phyloP scores from a whole-genome alignment of 495 filamentous ascomycete species.

The Cudoniella acicularis region DNA sequence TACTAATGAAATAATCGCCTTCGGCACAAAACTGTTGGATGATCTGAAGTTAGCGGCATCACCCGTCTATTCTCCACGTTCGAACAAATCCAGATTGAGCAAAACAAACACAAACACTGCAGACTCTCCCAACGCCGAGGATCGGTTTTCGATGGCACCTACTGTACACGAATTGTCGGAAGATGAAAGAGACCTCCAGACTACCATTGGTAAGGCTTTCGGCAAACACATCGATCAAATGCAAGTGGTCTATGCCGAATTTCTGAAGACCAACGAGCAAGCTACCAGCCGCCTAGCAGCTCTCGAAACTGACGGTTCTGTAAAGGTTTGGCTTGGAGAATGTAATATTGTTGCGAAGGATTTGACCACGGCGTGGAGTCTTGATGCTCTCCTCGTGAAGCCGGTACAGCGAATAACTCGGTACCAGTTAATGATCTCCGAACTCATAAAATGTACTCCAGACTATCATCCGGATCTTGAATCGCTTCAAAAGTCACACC shows the following conservation, averaged over 20 bases:
- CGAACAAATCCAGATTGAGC: conserved; percentile 3
- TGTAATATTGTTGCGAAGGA: conserved; percentile 85
- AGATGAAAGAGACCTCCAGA: conserved; percentile 70
- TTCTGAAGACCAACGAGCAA: conserved; percentile 79
- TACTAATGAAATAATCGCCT: conserved; percentile 77
- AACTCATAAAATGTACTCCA: conserved; percentile 75
- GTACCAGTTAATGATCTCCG: conserved; percentile 78
- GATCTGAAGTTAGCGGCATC: conserved; percentile 73
- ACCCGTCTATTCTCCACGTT: conserved; percentile 61
- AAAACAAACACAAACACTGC: background rate
- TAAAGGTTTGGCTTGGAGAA: conserved; percentile 87
- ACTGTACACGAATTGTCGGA: conserved; percentile 38
- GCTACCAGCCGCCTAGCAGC: conserved; percentile 74
- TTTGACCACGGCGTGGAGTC: conserved; percentile 86
- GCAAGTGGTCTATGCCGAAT: conserved; percentile 81
- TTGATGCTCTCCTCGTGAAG: conserved; percentile 93
- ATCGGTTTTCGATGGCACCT: conserved; percentile 16
- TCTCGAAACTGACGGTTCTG: conserved; percentile 68
- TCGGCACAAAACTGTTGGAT: conserved; percentile 72
- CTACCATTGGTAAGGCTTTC: conserved; percentile 78
- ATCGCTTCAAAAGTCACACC: conserved; percentile 57
- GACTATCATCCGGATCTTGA: conserved; percentile 76
- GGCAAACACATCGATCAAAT: conserved; percentile 66
- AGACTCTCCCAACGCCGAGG: background rate
- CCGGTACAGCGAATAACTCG: conserved; percentile 89